Evolutionary conservation across 1,284 basidiomycete species (phyloP), one percentile per base, ranked within the genome.

Genomic region (Peniophora sp.): DNA sequence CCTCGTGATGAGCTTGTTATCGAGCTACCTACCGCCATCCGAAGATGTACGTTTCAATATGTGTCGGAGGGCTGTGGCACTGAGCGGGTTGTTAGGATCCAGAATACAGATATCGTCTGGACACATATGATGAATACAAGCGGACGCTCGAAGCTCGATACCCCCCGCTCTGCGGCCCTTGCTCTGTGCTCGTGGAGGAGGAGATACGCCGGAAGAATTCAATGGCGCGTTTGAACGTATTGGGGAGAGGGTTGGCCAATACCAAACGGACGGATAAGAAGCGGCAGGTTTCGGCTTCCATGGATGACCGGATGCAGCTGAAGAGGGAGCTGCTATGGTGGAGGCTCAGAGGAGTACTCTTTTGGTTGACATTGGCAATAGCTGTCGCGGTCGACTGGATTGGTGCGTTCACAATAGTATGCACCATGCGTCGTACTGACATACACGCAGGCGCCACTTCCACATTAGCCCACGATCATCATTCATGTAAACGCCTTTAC

Each of bases 1-100:
- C 66, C 76, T 97, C 24, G 74, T 92, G 48, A 73, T 91, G 55
- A 90, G 93, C 63, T 75, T 97, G 49, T 69, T 96, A 24, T 88
- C 91, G 3, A 92, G 89, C 57, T 97, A 95, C 63, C 76, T 95
- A 0, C 92, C 92, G 47, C 69, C 71, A 51, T 78, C 72, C 15
- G 73, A 74, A 61, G 89, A 62, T 60, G 76, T 68, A 44, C 34
- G 45, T 42, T 22, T n/a, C 32, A 6, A n/a, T 14, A 45, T 24
- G 10, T 20, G 34, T n/a, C n/a, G n/a, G n/a, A n/a, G n/a, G 15
- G 8, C 8, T 27, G 20, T 32, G 47, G 51, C 35, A 47, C 24
- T 36, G 24, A 20, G 32, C 49, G 10, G 15, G 20, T 32, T 27
- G 8, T 41, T 41, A 93, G 88, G 82, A 84, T 59, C 83, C 85